phyloP scores from a whole-genome alignment of 768 basidiomycete species.

The Tricholoma sp. region DNA sequence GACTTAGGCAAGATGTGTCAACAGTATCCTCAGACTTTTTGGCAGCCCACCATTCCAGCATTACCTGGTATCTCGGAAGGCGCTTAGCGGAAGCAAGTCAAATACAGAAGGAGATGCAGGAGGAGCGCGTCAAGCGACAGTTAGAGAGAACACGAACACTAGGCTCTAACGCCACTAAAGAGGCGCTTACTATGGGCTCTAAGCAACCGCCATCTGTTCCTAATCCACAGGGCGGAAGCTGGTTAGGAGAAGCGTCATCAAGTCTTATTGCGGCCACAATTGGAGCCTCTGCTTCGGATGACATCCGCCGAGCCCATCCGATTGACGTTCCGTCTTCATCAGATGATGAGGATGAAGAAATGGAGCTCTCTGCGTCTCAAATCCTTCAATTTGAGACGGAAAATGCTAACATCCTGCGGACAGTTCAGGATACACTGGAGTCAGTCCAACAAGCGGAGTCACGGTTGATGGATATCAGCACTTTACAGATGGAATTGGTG shows the following conservation, averaged over 20 bases:
- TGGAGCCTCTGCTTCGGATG: constrained; percentile 36
- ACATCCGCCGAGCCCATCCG: constrained; percentile 20
- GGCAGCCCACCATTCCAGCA: constrained; percentile 89
- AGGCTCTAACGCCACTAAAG: constrained; percentile 72
- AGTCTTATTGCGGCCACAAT: constrained; percentile 59
- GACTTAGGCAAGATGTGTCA: constrained; percentile 55
- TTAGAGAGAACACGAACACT: constrained; percentile 79
- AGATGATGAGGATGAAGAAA: constrained; percentile 72
- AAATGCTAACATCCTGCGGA: constrained; percentile 80
- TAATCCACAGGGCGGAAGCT: constrained; percentile 35
- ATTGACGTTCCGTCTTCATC: constrained; percentile 26
- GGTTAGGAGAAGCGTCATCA: constrained; percentile 58
- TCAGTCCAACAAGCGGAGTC: constrained; percentile 92
- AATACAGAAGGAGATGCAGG: constrained; percentile 83
- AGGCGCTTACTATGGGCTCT: constrained; percentile 43
- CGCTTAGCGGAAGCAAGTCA: constrained; percentile 78
- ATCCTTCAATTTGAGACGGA: constrained; percentile 92
- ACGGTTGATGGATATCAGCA: constrained; percentile 86
- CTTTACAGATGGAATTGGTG: constrained; percentile 89
- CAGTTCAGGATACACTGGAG: constrained; percentile 80
- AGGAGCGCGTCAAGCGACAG: constrained; percentile 87
- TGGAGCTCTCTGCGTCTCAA: constrained; percentile 80
- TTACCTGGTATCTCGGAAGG: constrained; percentile 87
- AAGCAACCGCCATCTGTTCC: constrained; percentile 19
- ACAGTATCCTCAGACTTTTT: constrained; percentile 60